Evolutionary conservation across 202 grass and related monocot species (phyloP).

Genomic region (Schoenoplectus tabernaemontani): DNA sequence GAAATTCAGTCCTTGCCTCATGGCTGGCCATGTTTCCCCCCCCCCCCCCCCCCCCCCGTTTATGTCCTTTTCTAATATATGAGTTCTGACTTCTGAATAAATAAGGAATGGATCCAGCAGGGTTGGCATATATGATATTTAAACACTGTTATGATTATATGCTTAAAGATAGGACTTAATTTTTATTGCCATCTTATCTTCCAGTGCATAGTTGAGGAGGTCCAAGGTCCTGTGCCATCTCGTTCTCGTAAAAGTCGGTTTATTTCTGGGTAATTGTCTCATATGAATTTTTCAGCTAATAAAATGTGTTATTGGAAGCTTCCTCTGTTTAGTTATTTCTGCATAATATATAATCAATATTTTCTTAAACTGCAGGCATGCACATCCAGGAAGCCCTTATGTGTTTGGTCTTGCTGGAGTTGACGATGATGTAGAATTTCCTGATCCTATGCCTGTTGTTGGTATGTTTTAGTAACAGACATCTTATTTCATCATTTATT

Average conservation of each 20-base stretch:
- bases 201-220: slow-evolving; percentile 97
- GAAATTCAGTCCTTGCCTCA: too few species aligned
- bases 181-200: slow-evolving; percentile 27
- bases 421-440: slow-evolving; percentile 93
- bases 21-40: too few species aligned
- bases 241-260: slow-evolving; percentile 93
- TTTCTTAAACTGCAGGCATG: slow-evolving; percentile 54
- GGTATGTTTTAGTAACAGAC: slow-evolving; percentile 44
- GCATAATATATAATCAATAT: slow-evolving; percentile 8
- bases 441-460: slow-evolving; percentile 97
- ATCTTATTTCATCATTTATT: slow-evolving; percentile 13
- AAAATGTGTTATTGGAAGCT: background rate
- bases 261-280: slow-evolving; percentile 90
- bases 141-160: background rate
- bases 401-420: slow-evolving; percentile 91
- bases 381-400: slow-evolving; percentile 95
- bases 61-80: too few species aligned
- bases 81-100: too few species aligned
- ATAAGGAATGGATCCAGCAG: background rate
- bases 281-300: background rate
- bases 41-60: too few species aligned
- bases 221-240: slow-evolving; percentile 84
- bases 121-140: background rate
- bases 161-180: background rate
- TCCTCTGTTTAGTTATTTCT: background rate